Evolutionary conservation across 495 filamentous ascomycete species (phyloP).

Genomic region (Neurospora terricola): DNA sequence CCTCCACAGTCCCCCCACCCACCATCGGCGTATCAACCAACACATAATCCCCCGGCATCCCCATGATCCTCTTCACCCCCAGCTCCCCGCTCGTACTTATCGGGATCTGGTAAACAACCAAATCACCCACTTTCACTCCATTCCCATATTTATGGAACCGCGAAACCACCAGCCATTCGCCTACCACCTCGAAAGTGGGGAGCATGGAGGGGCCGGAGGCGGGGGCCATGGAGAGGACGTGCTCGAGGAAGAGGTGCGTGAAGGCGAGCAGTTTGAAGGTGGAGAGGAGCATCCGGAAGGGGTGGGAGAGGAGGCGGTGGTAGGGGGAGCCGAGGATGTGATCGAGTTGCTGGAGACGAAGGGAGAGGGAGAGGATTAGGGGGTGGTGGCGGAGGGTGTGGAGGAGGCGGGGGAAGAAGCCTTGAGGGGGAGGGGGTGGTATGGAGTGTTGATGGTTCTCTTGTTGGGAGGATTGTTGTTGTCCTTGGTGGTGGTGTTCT

Average conservation of each 20-base stretch:
- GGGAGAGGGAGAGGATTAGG: background rate
- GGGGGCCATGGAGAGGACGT: constrained; percentile 41
- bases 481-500: background rate
- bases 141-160: constrained; percentile 56
- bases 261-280: constrained; percentile 38
- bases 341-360: background rate
- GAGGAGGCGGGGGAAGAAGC: background rate
- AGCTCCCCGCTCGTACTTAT: constrained; percentile 42
- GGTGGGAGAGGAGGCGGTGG: constrained; percentile 18
- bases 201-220: constrained; percentile 68
- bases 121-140: constrained; percentile 68
- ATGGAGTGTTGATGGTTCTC: background rate
- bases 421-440: background rate
- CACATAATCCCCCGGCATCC: constrained; percentile 87
- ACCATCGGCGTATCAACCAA: constrained; percentile 57
- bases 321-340: constrained; percentile 5
- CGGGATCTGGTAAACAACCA: constrained; percentile 70
- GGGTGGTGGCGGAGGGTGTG: background rate
- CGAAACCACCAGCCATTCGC: constrained; percentile 60
- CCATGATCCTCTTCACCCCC: constrained; percentile 73
- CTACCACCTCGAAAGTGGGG: constrained; percentile 56
- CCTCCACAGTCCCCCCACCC: constrained; percentile 4
- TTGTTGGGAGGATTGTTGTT: background rate
- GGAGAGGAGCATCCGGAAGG: constrained; percentile 23
- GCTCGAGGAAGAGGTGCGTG: constrained; percentile 48